Evolutionary conservation across 768 basidiomycete genomes (phyloP), one percentile per base, ranked within the genome.

Genomic region (Amanita fuliginea): DNA sequence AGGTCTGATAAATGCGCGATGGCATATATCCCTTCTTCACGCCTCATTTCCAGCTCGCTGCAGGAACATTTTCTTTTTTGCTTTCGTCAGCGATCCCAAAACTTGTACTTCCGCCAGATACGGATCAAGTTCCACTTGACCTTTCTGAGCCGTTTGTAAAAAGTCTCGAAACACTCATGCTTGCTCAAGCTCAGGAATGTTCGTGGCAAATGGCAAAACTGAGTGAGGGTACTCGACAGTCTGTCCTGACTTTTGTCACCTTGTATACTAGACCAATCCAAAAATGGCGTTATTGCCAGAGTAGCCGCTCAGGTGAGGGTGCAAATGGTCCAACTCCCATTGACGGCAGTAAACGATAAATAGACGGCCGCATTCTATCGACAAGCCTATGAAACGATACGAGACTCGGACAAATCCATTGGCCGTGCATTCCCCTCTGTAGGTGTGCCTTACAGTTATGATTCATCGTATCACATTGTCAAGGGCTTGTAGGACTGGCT

Each of bases 121-220:
- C 70, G 37, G 78, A 81, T 33, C 71, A 78, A n/a, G 59, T 62
- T 1, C 79, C 83, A 0, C 56, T 71, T 13, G 95, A 97, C 61
- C 72, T 96, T 22, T 75, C 82, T 0, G 64, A 67, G 21, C 59
- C 76, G 0, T 82, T 85, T 56, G 58, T 88, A 19, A 71, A 69
- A 42, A 72, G 78, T 22, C 60, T 96, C 37, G 80, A 88, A 59
- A 76, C 66, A 54, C 74, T 97, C 49, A 84, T 91, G 79, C 74
- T 94, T 4, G 92, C 92, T 0, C 91, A 97, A 64, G 94, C 93
- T 1, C 95, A 98, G 56, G 96, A 99, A 67, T 95, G 90, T 60
- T 90, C 82, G 36, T 98, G 94, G 94, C 93, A 95, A 61, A 77
- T 85, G 55, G 93, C 93, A 13, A 83, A 85, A 59, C 66, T 88